Conservation (phyloP, 192 early-diverging fungal genomes). For the Endogone sp. region DNA sequence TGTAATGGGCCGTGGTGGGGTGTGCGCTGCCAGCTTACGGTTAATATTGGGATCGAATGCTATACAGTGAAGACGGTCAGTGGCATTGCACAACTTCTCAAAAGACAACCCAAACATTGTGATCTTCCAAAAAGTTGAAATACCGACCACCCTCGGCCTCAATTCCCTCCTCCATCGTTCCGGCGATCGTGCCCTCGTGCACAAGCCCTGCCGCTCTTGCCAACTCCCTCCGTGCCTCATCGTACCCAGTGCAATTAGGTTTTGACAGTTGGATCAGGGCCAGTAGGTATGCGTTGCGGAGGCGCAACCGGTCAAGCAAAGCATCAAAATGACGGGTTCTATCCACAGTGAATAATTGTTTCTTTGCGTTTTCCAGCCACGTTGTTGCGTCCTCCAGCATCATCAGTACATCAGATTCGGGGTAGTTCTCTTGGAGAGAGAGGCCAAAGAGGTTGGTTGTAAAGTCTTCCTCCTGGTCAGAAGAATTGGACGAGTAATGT, state of each 20-base stretch:
- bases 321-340: constrained; percentile 5
- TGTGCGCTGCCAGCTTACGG: constrained; percentile 57
- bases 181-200: constrained; percentile 3
- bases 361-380: constrained; percentile 11
- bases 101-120: neutral
- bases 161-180: constrained; percentile 22
- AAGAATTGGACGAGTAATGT: no score
- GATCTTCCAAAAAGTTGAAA: neutral
- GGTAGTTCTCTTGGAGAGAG: constrained; percentile 38
- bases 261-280: constrained; percentile 38
- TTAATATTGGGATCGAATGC: constrained; percentile 61
- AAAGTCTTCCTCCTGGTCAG: constrained; percentile 54
- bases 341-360: neutral
- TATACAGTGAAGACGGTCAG: no score
- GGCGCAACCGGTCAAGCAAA: constrained; percentile 14
- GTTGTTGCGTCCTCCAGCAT: constrained; percentile 26
- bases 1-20: constrained; percentile 56
- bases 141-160: constrained; percentile 38
- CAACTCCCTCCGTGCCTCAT: constrained; percentile 27
- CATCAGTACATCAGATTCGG: constrained; percentile 24
- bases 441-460: constrained; percentile 51
- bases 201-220: constrained; percentile 5
- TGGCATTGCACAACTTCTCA: neutral
- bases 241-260: constrained; percentile 35
- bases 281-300: constrained; percentile 36